These are phyloP conservation scores for Sarocladium strictum DNA, from an alignment of 2,329 filamentous ascomycete genomes.

Conservation along the genomic window DNA sequence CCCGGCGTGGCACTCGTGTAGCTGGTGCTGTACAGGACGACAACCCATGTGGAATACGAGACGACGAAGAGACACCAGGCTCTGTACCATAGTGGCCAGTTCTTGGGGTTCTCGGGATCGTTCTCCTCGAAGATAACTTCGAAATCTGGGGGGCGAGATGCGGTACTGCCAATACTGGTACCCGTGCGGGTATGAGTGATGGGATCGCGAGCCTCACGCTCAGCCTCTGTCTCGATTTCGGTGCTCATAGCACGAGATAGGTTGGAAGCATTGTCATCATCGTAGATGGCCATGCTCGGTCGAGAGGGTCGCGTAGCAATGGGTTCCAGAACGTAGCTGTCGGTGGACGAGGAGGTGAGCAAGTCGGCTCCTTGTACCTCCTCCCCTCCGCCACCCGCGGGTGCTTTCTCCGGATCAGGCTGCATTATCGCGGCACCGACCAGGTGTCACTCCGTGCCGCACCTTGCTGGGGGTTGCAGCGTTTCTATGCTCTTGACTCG, in stretches of 20 bases:
- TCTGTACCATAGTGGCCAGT: conserved; percentile 54
- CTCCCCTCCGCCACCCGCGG: neutral
- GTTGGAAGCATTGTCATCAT: conserved; percentile 21
- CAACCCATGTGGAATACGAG: conserved; percentile 40
- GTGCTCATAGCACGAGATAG: conserved; percentile 27
- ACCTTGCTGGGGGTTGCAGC: neutral
- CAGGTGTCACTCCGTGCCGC: neutral
- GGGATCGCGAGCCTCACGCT: conserved; percentile 37
- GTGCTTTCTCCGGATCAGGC: neutral
- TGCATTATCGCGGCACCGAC: neutral
- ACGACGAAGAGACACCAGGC: conserved; percentile 37
- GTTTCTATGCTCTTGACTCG: neutral
- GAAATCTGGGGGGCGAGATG: conserved; percentile 50
- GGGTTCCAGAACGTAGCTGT: conserved; percentile 1
- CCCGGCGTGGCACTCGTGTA: conserved; percentile 69
- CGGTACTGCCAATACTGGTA: conserved; percentile 35
- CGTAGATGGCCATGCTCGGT: conserved; percentile 11
- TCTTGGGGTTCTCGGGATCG: conserved; percentile 59
- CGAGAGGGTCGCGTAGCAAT: conserved; percentile 11
- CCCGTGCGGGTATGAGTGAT: conserved; percentile 36
- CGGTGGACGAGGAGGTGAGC: neutral
- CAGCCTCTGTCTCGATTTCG: conserved; percentile 30
- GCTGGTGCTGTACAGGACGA: conserved; percentile 70
- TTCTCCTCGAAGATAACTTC: conserved; percentile 67
- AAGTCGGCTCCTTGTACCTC: neutral